These are phyloP conservation scores for Puccinia triticina DNA, from an alignment of 1,284 basidiomycete species.

Conservation along the genomic window DNA sequence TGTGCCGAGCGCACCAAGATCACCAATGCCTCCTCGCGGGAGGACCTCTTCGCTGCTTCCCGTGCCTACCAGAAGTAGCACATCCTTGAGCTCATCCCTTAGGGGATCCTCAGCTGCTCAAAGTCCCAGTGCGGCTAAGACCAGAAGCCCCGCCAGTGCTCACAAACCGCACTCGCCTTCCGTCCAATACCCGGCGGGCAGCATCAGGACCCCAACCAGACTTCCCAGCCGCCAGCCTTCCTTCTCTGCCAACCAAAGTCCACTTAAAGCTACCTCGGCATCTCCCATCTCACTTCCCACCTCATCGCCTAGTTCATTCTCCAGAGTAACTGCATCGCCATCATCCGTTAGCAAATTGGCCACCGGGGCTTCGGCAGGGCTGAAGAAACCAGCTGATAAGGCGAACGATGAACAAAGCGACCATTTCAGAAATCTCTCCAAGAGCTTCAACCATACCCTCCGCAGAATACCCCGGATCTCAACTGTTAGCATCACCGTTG, in stretches of 20 bases:
- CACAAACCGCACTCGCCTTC: background rate
- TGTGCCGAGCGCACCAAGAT: background rate
- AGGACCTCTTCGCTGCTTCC: slow-evolving; percentile 25
- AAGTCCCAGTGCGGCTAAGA: background rate
- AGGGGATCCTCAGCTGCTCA: background rate
- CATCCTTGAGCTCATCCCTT: background rate
- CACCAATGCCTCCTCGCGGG: background rate
- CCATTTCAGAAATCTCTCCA: background rate
- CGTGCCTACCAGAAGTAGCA: slow-evolving; percentile 1
- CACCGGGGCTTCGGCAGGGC: background rate
- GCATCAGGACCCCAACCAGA: slow-evolving; percentile 1
- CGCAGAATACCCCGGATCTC: background rate
- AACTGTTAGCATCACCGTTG: background rate
- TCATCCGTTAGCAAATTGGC: background rate
- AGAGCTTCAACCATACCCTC: slow-evolving; percentile 1
- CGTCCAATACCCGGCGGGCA: background rate
- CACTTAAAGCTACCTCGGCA: background rate
- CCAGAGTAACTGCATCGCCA: background rate
- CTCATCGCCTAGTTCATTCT: background rate
- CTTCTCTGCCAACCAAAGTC: background rate
- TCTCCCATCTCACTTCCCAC: background rate
- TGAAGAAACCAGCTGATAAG: background rate
- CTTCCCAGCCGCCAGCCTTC: slow-evolving; percentile 10
- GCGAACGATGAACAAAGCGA: background rate
- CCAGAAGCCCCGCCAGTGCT: background rate